Evolutionary conservation across 805 yeast species (phyloP), one percentile per base, ranked within the genome.

Genomic region (Candida manassasensis): DNA sequence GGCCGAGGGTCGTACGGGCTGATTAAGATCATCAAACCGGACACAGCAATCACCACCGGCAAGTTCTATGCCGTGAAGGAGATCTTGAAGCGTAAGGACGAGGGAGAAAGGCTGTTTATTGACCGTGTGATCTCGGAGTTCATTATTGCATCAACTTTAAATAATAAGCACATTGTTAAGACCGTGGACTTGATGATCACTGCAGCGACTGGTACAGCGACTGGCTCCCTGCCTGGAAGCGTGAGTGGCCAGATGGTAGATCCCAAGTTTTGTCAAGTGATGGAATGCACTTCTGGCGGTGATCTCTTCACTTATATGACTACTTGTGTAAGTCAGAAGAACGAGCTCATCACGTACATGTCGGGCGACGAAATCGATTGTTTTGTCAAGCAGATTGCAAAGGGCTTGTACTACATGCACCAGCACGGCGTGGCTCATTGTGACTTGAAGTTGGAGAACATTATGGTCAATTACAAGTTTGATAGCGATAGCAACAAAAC

Each of bases 341-440:
- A 38, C 27, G n/a, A 37, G 6, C 38, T 35, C 8, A 37, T 50
- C 5, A 18, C 40, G 5, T 45, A 41, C 38, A 42, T 61, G 37
- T 38, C 54, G n/a, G 35, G 57, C 3, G 61, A 57, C 12, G 96
- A 89, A 55, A 79, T 90, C 21, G 96, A 89, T 58, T 89, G 97
- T 58, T 84, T 84, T 51, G 75, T 87, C 66, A 88, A 88, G 53
- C 97, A 89, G 56, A 73, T 87, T 22, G 63, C 89, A 43, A 77
- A 80, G 44, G 97, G 95, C 1, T 73, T 89, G 19, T 73, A 79
- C 19, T 87, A 84, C 57, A 80, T 90, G 80, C 97, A 89, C 58
- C 73, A 79, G 7, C 88, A 82, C 59, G 97, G 97, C 21, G 90
- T 89, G 19, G 90, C 96, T 0, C 97, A 89, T 57, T 84, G 96